phyloP scores from a whole-genome alignment of 2,329 filamentous ascomycete species.

The Cryphonectria radicalis region DNA sequence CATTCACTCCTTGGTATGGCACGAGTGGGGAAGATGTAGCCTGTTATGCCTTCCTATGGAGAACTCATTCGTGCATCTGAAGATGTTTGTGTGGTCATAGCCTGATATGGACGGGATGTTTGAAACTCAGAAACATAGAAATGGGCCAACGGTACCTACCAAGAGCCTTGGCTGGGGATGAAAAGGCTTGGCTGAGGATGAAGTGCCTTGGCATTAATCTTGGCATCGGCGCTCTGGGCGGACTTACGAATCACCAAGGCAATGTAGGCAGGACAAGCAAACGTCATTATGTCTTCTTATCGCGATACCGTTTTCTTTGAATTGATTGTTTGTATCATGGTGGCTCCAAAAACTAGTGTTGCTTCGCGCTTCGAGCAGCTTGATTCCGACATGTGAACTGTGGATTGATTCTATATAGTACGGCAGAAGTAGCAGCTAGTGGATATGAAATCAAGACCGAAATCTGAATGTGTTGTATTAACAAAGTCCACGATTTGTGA shows the following conservation, averaged over 20 bases:
- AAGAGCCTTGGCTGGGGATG: slow-evolving; percentile 3
- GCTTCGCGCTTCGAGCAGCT: background rate
- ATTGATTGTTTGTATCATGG: background rate
- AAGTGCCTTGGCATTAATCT: background rate
- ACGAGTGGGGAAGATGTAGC: no score
- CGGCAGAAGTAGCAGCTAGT: no score
- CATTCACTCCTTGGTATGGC: no score
- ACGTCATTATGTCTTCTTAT: background rate
- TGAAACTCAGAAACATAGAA: background rate
- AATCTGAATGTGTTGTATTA: no score
- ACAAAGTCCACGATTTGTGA: no score
- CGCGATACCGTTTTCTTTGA: background rate
- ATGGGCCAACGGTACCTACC: background rate
- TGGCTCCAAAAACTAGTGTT: background rate
- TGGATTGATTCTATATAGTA: background rate
- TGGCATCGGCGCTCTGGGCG: background rate
- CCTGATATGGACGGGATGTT: background rate
- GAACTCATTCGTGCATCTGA: no score
- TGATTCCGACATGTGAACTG: background rate
- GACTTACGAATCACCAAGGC: background rate
- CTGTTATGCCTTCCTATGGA: no score
- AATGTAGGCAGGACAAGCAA: background rate
- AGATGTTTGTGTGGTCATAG: background rate
- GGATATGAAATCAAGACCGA: no score
- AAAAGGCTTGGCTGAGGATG: background rate